Base-by-base conservation (phyloP, 1,284 basidiomycete genomes). In the Kwoniella shivajii region DNA sequence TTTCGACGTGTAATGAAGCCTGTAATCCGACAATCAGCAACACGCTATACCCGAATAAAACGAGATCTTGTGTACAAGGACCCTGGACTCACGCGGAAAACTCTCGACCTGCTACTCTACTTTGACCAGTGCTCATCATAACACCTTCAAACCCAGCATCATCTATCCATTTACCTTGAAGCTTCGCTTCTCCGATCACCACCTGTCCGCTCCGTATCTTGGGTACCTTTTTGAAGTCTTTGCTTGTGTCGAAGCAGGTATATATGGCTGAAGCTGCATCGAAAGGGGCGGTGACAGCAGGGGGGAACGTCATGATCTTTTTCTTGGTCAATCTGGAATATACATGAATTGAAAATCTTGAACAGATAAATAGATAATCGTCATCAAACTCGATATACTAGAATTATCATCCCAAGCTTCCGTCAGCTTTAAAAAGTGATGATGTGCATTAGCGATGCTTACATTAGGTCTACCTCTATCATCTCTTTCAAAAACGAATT, bases 351-450 rank as follows among this genome's bases (percentile, higher is more conserved):
- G 64, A 58, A 5, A 30, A 13, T 13, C 41, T 33, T 14, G 57
- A 53, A 51, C 74, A 76, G 44, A 76, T 30, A 50, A 74, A 77
- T 29, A 76, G 57, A 54, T 57, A 69, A 16, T 74, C 61, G 48
- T 77, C 73, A 57, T 77, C 76, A 37, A 77, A 66, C 45, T 77
- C 76, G 42, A 77, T 66, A 52, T 77, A 77, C 73, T 76, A 57
- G n/a, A n/a, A n/a, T n/a, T n/a, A n/a, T n/a, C n/a, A n/a, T n/a
- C 20, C 16, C 20, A 4, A 29, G n/a, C 27, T n/a, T n/a, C n/a
- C n/a, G n/a, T n/a, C n/a, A n/a, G 16, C 10, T 27, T 13, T 9
- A 47, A 26, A 27, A 9, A 18, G 45, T 22, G 24, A n/a, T 22
- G 24, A 13, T 29, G 14, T 5, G 14, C 6, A 10, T n/a, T 4